Conservation (phyloP, 2,329 filamentous ascomycete species). For the Atkinsonella texensis region DNA sequence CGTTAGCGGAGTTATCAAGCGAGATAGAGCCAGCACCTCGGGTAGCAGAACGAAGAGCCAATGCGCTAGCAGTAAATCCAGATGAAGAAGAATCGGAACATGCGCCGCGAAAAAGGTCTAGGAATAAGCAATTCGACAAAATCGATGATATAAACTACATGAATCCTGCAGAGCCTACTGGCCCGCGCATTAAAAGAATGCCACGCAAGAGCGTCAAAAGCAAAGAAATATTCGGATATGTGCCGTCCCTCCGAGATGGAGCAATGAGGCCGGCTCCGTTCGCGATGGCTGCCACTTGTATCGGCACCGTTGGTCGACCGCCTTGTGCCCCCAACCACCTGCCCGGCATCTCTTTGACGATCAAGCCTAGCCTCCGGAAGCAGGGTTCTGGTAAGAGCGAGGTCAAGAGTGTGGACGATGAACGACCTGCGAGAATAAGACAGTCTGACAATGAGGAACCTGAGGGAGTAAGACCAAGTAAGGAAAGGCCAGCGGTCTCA, state of each 20-base stretch:
- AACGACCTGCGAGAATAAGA: background rate
- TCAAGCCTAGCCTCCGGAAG: background rate
- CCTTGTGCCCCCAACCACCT: background rate
- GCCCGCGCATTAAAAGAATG: conserved; percentile 27
- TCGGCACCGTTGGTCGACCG: conserved; percentile 5
- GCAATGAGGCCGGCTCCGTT: conserved; percentile 9
- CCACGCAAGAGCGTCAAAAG: conserved; percentile 32
- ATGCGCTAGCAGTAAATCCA: background rate
- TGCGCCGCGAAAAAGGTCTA: background rate
- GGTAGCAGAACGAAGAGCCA: background rate
- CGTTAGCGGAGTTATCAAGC: background rate
- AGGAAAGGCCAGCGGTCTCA: background rate
- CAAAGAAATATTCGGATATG: conserved; percentile 34
- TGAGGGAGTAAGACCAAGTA: background rate
- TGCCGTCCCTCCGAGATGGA: conserved; percentile 10
- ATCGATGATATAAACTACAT: background rate
- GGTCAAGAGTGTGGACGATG: background rate
- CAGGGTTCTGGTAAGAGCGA: background rate
- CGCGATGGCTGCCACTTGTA: conserved; percentile 6
- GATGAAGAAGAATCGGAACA: conserved; percentile 1
- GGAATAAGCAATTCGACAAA: background rate
- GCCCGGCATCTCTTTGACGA: background rate
- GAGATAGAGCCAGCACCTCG: background rate
- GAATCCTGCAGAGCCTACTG: conserved; percentile 3
- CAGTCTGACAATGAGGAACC: background rate